Conservation (phyloP, 805 yeast species). For the Saccharomycodes ludwigii region DNA sequence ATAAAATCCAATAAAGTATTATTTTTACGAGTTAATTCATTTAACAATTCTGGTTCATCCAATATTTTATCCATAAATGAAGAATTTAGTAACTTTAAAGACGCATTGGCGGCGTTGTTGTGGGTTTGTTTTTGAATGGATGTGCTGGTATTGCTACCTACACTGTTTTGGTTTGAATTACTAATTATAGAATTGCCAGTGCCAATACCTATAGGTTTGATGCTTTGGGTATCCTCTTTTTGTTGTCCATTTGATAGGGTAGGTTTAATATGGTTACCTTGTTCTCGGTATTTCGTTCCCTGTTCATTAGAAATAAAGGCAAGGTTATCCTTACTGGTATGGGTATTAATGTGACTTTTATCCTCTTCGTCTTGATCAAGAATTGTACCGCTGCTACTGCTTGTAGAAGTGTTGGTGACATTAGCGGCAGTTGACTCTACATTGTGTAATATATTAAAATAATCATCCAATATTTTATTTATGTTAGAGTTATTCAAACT, state of each 20-base stretch:
- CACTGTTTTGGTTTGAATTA: background rate
- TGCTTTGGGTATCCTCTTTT: background rate
- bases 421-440: slow-evolving; percentile 14
- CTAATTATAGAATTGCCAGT: slow-evolving; percentile 1
- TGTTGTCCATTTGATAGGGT: background rate
- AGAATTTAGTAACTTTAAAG: slow-evolving; percentile 10
- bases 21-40: slow-evolving; percentile 26
- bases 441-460: slow-evolving; percentile 21
- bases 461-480: slow-evolving; percentile 29
- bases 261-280: too few species aligned
- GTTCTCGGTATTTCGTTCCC: too few species aligned
- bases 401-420: slow-evolving; percentile 7
- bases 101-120: slow-evolving; percentile 1
- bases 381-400: slow-evolving; percentile 7
- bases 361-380: slow-evolving; percentile 1
- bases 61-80: slow-evolving; percentile 26
- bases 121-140: too few species aligned
- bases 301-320: too few species aligned
- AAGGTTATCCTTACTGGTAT: background rate
- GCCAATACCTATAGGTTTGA: background rate
- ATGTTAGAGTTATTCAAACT: slow-evolving; percentile 23
- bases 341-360: slow-evolving; percentile 1
- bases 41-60: slow-evolving; percentile 27
- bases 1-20: slow-evolving; percentile 34
- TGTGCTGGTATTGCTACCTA: background rate